These are phyloP conservation scores for Phylloporus arenicola DNA, from an alignment of 768 basidiomycete species.

Conservation along the genomic window DNA sequence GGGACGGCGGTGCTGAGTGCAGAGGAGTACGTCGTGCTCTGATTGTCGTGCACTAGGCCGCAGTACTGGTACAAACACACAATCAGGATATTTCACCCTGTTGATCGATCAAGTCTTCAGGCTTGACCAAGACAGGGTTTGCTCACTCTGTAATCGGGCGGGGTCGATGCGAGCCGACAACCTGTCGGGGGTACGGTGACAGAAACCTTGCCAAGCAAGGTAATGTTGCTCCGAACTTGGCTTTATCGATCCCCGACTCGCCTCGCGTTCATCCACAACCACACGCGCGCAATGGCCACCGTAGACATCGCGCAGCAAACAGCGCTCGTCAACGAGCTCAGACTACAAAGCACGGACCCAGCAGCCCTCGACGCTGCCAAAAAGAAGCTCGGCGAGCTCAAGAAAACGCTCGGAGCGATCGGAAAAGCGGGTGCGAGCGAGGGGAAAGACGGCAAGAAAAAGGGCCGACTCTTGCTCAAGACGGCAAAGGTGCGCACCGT, in stretches of 20 bases:
- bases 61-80: no score
- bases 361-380: slow-evolving; percentile 53
- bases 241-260: slow-evolving; percentile 33
- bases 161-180: no score
- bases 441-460: slow-evolving; percentile 55
- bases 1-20: slow-evolving; percentile 44
- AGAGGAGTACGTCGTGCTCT: slow-evolving; percentile 56
- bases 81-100: no score
- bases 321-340: slow-evolving; percentile 55
- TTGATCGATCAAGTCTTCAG: no score
- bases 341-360: slow-evolving; percentile 49
- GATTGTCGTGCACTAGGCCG: background rate
- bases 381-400: slow-evolving; percentile 66
- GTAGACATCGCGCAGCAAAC: slow-evolving; percentile 54
- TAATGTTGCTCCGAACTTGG: slow-evolving; percentile 17
- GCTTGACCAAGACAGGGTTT: no score
- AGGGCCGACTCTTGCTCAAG: slow-evolving; percentile 73
- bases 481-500: slow-evolving; percentile 72
- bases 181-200: no score
- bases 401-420: slow-evolving; percentile 47
- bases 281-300: slow-evolving; percentile 35
- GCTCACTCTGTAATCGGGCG: no score
- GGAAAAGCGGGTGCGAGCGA: slow-evolving; percentile 27
- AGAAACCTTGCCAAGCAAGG: no score
- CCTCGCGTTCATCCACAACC: slow-evolving; percentile 10